A percentile compares a stretch with the other conserved stretches of the same genome.
phyloP scores from a whole-genome alignment of 108 stramenopile genomes.

The Fragilaria crotonensis region DNA sequence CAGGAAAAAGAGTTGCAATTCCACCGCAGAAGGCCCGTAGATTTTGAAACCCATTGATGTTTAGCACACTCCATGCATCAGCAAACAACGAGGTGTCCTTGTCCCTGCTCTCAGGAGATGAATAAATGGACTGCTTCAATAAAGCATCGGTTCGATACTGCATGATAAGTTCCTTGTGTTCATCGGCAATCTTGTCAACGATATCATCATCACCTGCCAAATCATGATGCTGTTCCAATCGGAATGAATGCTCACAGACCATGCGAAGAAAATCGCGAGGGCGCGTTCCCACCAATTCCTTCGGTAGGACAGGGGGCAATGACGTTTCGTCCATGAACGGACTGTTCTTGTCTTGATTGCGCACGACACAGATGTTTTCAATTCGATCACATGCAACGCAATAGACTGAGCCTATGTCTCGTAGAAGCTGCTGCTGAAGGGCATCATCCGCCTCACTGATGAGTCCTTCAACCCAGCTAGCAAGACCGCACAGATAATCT shows the following conservation, averaged over 20 bases:
- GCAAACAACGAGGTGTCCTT: not conserved
- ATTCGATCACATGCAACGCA: not conserved
- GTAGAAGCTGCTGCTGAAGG: not conserved
- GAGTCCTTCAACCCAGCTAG: not conserved
- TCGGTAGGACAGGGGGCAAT: not conserved
- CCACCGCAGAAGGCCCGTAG: not conserved
- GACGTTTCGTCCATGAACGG: not conserved
- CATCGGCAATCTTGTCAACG: not conserved
- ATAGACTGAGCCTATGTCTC: not conserved
- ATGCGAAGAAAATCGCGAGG: not conserved
- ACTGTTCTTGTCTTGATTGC: not conserved
- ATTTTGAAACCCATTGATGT: not conserved
- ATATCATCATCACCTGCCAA: not conserved
- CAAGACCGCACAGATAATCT: not conserved
- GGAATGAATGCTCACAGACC: not conserved
- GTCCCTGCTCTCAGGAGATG: no score
- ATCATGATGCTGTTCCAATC: not conserved
- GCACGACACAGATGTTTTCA: not conserved
- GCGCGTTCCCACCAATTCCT: not conserved
- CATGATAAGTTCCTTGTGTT: not conserved
- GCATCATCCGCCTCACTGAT: not conserved
- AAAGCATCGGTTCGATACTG: not conserved
- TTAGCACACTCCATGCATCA: not conserved
- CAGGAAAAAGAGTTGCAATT: not conserved
- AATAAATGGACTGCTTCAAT: not conserved